Evolutionary conservation across 257 asterid species (phyloP), one percentile per base, ranked within the genome.

Genomic region (Leonotis leonurus): DNA sequence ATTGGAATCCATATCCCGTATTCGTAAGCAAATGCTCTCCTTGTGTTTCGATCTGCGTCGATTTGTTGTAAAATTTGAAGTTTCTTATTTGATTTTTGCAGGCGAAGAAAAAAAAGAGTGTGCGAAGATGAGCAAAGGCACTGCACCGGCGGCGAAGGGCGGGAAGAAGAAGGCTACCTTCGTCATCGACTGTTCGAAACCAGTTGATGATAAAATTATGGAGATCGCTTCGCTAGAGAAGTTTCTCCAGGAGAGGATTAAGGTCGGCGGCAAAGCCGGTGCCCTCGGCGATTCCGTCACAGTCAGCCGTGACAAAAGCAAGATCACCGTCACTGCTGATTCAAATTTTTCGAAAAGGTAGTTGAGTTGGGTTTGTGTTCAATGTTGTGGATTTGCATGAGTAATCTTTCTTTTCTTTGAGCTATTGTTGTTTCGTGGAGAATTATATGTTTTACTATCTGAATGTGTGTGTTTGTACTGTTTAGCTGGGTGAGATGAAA

Each of bases 181-280:
- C 73, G 74, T 66, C 7, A 75, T 79, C 44, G 84, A 79, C 44
- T 79, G 84, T 48, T 14, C 73, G 51, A 79, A 79, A 75, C 87
- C 87, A 4, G 84, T 81, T 2, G 86, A 81, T 62, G 83, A 81
- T 29, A 77, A 67, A 70, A 80, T 80, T 13, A 80, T 77, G 86
- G 86, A 80, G 40, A 80, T 80, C 60, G 77, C 78, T 22, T 75
- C 83, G 0, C 69, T 80, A 37, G 86, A 77, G 66, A 80, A 80
- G 80, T 80, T 80, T 57, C 62, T 80, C 20, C 86, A 75, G 64
- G 86, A 77, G 62, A 69, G 86, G 12, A 80, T 80, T 43, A 80
- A 80, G 72, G 86, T 80, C 32, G 86, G 81, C 14, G 83, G 86
- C 35, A 80, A 80, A 62, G 81, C 86, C 37, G 86, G 86, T n/a